Evolutionary conservation across 2,329 filamentous ascomycete genomes (phyloP).

Genomic region (Lecanoromycetidae sp.): DNA sequence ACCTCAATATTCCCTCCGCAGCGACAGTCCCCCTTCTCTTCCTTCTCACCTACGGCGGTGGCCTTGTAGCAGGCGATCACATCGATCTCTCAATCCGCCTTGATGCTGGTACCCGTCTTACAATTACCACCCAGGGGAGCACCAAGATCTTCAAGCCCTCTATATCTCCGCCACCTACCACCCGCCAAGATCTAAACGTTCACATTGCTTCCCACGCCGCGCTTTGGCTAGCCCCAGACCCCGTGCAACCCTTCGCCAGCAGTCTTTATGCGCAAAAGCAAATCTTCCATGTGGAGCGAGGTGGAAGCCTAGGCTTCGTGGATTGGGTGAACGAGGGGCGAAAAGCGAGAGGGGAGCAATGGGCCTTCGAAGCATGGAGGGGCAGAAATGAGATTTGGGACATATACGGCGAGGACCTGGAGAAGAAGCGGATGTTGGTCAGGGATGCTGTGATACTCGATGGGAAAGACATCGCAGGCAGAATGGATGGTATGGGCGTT

Average conservation of each 20-base stretch:
- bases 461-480: constrained; percentile 17
- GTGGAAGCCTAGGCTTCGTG: constrained; percentile 59
- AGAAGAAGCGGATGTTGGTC: constrained; percentile 53
- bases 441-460: constrained; percentile 73
- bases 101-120: constrained; percentile 51
- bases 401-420: constrained; percentile 21
- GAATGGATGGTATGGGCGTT: constrained; percentile 43
- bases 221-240: constrained; percentile 61
- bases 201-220: constrained; percentile 40
- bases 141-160: constrained; percentile 9
- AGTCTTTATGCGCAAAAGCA: constrained; percentile 80
- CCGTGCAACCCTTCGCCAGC: constrained; percentile 76
- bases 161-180: not conserved
- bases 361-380: constrained; percentile 68
- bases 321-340: constrained; percentile 94
- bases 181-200: constrained; percentile 41
- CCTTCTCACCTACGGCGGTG: constrained; percentile 86
- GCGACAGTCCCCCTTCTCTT: constrained; percentile 45
- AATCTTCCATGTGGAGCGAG: constrained; percentile 51
- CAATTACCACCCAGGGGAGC: constrained; percentile 37
- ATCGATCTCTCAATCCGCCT: constrained; percentile 62
- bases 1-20: not conserved
- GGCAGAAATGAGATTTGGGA: constrained; percentile 82
- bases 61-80: constrained; percentile 75
- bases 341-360: constrained; percentile 72